phyloP scores from a whole-genome alignment of 805 yeast genomes.

The Saccharomycopsis synnaedendra region DNA sequence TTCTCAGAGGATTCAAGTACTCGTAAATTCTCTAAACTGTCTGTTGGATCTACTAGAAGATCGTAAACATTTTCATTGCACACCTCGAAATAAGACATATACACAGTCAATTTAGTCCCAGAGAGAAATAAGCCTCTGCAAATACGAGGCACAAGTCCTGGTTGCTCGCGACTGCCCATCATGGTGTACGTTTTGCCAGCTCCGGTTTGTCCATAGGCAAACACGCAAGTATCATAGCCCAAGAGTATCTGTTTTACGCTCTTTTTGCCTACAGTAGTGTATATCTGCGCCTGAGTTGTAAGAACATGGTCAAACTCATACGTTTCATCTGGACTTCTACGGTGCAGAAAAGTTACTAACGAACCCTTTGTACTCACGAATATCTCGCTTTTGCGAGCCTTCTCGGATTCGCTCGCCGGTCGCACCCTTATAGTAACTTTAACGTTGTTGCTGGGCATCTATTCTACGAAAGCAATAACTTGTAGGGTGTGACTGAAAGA shows the following conservation, averaged over 20 bases:
- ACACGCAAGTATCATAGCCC: conserved; percentile 65
- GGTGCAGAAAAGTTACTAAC: too few species aligned
- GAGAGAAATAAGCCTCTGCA: conserved; percentile 41
- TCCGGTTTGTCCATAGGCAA: conserved; percentile 78
- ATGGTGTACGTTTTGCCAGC: conserved; percentile 79
- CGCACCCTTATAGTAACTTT: too few species aligned
- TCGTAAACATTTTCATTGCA: conserved; percentile 72
- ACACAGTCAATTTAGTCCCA: conserved; percentile 29
- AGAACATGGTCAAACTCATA: conserved; percentile 15
- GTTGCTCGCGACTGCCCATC: conserved; percentile 38
- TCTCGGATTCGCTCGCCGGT: too few species aligned
- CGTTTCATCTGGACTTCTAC: background rate
- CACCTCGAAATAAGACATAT: conserved; percentile 59
- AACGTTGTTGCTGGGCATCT: too few species aligned
- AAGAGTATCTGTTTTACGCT: conserved; percentile 50
- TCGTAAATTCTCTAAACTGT: conserved; percentile 24
- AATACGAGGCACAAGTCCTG: conserved; percentile 56
- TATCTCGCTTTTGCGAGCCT: too few species aligned
- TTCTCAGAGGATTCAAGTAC: conserved; percentile 56
- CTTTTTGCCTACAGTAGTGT: conserved; percentile 43
- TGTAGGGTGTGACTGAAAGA: too few species aligned
- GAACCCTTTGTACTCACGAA: too few species aligned
- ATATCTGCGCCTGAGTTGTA: conserved; percentile 40
- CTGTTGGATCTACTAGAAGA: conserved; percentile 26
- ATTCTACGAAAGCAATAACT: too few species aligned